These are phyloP conservation scores for Chlamydomonas reinhardtii DNA, from an alignment of 163 green algal species.

Conservation along the genomic window DNA sequence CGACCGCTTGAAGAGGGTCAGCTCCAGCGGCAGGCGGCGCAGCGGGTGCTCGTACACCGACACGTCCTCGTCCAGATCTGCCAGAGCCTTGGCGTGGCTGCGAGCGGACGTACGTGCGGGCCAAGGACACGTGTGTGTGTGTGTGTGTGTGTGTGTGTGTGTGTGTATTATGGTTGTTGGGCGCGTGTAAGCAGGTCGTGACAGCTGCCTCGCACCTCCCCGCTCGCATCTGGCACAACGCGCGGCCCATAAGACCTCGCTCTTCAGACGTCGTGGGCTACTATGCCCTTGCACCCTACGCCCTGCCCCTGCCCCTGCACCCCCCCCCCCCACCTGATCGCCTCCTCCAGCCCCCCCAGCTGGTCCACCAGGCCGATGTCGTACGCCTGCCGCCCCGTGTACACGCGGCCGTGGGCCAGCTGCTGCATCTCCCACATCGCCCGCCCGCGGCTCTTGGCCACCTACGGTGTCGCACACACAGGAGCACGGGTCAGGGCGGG, in stretches of 20 bases:
- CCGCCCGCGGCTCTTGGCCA: conserved; percentile 59
- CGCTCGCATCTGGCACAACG: too few species aligned
- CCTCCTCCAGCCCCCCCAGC: conserved; percentile 72
- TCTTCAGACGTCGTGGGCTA: too few species aligned
- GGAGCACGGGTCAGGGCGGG: too few species aligned
- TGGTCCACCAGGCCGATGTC: conserved; percentile 76
- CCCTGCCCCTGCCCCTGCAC: too few species aligned
- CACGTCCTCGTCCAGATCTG: conserved; percentile 61
- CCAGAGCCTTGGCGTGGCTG: conserved; percentile 63
- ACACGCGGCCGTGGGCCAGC: conserved; percentile 76
- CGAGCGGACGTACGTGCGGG: too few species aligned
- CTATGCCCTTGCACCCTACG: too few species aligned
- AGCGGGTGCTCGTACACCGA: conserved; percentile 41
- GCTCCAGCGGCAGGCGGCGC: conserved; percentile 23
- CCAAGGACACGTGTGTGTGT: too few species aligned
- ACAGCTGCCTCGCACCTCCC: too few species aligned
- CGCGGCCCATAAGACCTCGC: too few species aligned
- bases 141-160: too few species aligned
- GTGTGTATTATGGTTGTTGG: too few species aligned
- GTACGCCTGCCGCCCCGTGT: conserved; percentile 62
- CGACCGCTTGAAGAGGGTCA: conserved; percentile 26
- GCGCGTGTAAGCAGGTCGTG: too few species aligned
- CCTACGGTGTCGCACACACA: conserved; percentile 35
- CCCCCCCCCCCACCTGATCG: conserved; percentile 44
- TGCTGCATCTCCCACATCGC: conserved; percentile 48